Percentiles rank a stretch among this genome's conserved stretches.
phyloP scores from a whole-genome alignment of 192 early-diverging fungal genomes.

The Entomortierella beljakovae region DNA sequence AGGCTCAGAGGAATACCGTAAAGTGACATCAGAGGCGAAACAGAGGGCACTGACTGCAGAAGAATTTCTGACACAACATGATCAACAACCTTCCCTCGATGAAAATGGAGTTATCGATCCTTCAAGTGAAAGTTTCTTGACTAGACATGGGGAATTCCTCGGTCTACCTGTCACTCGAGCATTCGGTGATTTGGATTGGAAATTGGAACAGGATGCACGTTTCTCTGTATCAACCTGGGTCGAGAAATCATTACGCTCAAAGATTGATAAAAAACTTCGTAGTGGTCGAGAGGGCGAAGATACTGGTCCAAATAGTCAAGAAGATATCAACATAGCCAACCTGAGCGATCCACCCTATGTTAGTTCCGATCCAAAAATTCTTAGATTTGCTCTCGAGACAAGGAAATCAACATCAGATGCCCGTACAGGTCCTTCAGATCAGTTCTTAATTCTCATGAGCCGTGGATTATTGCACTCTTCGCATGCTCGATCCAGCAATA shows the following conservation, averaged over 20 bases:
- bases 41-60: slow-evolving; percentile 36
- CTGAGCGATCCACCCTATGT: slow-evolving; percentile 43
- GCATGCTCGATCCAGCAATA: background rate
- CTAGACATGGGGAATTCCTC: slow-evolving; percentile 31
- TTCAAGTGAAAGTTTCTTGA: slow-evolving; percentile 28
- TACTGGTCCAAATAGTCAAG: background rate
- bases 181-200: slow-evolving; percentile 51
- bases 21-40: slow-evolving; percentile 38
- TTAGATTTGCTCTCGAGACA: slow-evolving; percentile 35
- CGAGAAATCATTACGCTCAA: slow-evolving; percentile 17
- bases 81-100: background rate
- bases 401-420: background rate
- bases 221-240: slow-evolving; percentile 32
- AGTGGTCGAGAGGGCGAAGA: slow-evolving; percentile 10
- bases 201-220: slow-evolving; percentile 37
- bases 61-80: slow-evolving; percentile 27
- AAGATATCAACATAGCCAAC: slow-evolving; percentile 33
- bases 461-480: slow-evolving; percentile 21
- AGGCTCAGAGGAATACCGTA: slow-evolving; percentile 37
- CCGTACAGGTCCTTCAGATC: slow-evolving; percentile 13
- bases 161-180: slow-evolving; percentile 42
- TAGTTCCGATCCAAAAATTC: slow-evolving; percentile 23
- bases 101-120: background rate
- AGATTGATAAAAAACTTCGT: slow-evolving; percentile 27
- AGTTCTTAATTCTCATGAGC: slow-evolving; percentile 32